A percentile compares a stretch with the other conserved stretches of the same genome.
Conservation (phyloP, 441 rosid species). For the Viola pubescens region DNA sequence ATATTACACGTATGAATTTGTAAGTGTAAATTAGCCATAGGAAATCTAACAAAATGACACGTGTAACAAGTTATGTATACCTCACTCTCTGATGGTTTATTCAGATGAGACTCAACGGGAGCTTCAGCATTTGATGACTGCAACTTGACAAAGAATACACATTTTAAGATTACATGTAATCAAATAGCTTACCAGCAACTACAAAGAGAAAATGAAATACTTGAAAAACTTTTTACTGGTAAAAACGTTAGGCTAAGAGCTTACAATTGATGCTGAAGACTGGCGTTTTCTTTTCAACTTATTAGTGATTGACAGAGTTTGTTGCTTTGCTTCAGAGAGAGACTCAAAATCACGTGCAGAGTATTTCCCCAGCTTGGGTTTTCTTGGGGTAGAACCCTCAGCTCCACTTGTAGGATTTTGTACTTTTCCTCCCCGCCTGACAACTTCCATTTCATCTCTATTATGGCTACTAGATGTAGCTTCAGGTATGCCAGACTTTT, state of each 20-base stretch:
- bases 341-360: conserved; percentile 25
- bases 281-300: conserved; percentile 49
- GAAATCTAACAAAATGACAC: not conserved
- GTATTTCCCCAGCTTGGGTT: conserved; percentile 44
- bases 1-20: not conserved
- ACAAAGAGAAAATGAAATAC: conserved; percentile 7
- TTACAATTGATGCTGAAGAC: conserved; percentile 36
- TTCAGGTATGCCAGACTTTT: conserved; percentile 43
- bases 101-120: conserved; percentile 25
- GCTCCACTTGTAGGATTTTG: conserved; percentile 23
- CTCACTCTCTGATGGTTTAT: conserved; percentile 30
- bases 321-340: conserved; percentile 35
- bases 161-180: not conserved
- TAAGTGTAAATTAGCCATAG: not conserved
- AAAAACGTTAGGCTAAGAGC: not conserved
- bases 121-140: conserved; percentile 42
- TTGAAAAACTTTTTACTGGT: conserved; percentile 6
- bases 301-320: conserved; percentile 27
- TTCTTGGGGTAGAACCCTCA: conserved; percentile 37
- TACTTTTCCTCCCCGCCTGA: conserved; percentile 36
- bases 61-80: conserved; percentile 25
- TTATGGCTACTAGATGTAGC: conserved; percentile 34
- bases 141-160: conserved; percentile 18
- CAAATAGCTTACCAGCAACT: not conserved
- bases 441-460: conserved; percentile 33